Percentiles rank a stretch among this genome's conserved stretches.
phyloP scores from a whole-genome alignment of 805 yeast genomes.

The Ogataea methanolica region DNA sequence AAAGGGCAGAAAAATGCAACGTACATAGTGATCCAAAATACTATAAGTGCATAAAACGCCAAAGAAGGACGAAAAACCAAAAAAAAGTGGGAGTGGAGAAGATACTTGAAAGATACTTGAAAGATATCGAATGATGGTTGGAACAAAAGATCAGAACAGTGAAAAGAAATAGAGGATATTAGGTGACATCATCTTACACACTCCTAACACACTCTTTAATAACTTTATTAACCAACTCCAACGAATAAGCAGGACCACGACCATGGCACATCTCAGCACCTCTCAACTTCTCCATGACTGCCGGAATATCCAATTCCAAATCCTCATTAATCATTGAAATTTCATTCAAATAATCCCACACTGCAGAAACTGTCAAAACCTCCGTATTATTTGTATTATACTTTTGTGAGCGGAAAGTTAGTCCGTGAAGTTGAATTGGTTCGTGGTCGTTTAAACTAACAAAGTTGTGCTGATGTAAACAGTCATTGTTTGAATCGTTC shows the following conservation, averaged over 20 bases:
- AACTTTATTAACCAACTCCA: conserved; percentile 38
- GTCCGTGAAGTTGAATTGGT: conserved; percentile 5
- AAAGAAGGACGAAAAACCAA: no score
- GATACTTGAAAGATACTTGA: no score
- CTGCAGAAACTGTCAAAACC: conserved; percentile 67
- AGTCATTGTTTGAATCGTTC: background rate
- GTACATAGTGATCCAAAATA: no score
- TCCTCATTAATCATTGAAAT: conserved; percentile 45
- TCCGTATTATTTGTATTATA: conserved; percentile 32
- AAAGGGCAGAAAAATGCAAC: no score
- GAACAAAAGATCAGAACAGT: no score
- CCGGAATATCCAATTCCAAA: conserved; percentile 48
- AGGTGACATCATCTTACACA: background rate
- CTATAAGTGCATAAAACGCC: no score
- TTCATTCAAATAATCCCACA: conserved; percentile 72
- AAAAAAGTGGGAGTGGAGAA: no score
- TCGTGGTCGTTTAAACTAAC: background rate
- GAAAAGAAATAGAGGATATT: no score
- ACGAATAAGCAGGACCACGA: conserved; percentile 64
- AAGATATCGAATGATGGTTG: no score
- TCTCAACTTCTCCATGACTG: conserved; percentile 52
- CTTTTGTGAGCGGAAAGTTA: conserved; percentile 3
- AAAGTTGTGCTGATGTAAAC: background rate
- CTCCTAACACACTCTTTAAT: conserved; percentile 14
- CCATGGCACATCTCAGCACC: conserved; percentile 80